A percentile compares a stretch with the other conserved stretches of the same genome.
phyloP scores from a whole-genome alignment of 768 basidiomycete species.

The Rubroboletus pulcherrimus region DNA sequence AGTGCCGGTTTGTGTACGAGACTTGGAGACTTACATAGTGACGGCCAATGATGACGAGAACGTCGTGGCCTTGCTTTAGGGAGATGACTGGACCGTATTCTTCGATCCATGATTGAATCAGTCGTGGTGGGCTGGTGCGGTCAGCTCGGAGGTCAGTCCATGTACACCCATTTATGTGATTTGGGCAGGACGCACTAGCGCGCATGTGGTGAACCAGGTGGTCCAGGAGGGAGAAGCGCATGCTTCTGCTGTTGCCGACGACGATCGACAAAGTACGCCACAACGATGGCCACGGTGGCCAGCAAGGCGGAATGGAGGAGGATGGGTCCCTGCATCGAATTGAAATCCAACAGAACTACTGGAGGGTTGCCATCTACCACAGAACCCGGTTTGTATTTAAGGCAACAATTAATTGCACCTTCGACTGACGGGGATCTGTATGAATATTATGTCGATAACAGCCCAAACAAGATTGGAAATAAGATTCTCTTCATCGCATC shows the following conservation, averaged over 20 bases:
- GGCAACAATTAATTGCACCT: too few relatives aligned
- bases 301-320: too few relatives aligned
- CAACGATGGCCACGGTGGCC: too few relatives aligned
- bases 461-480: background rate
- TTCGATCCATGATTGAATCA: slow-evolving; percentile 25
- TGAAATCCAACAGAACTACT: background rate
- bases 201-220: slow-evolving; percentile 17
- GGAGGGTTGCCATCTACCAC: background rate
- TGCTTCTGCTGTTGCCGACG: slow-evolving; percentile 4
- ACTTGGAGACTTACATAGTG: slow-evolving; percentile 10
- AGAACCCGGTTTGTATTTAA: background rate
- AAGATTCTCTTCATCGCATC: background rate
- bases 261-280: background rate
- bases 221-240: slow-evolving; percentile 16
- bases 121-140: slow-evolving; percentile 11
- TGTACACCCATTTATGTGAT: too few relatives aligned
- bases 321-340: too few relatives aligned
- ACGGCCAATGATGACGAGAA: slow-evolving; percentile 26
- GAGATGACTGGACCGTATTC: slow-evolving; percentile 27
- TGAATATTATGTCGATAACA: background rate
- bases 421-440: background rate
- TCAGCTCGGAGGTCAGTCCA: background rate
- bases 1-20: background rate
- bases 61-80: slow-evolving; percentile 20
- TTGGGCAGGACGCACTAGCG: slow-evolving; percentile 12